Evolutionary conservation across 2,329 filamentous ascomycete genomes (phyloP).

Genomic region (Albifimbria verrucaria): DNA sequence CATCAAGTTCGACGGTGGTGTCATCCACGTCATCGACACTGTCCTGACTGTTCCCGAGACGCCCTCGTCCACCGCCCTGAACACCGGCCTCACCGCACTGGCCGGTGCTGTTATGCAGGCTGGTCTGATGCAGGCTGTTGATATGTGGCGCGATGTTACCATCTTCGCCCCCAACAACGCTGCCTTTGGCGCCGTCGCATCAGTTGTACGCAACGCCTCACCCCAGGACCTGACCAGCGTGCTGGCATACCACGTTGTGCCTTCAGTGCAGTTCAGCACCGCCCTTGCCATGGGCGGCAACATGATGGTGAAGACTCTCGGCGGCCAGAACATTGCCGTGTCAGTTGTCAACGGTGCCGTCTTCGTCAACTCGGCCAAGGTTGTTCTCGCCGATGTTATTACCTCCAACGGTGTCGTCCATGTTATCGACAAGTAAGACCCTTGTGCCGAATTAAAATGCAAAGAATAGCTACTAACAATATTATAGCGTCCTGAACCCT

Average conservation of each 20-base stretch:
- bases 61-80: not conserved
- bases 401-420: conserved; percentile 55
- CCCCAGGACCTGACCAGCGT: conserved; percentile 2
- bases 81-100: not conserved
- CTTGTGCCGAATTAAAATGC: not conserved
- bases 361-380: conserved; percentile 33
- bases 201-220: not conserved
- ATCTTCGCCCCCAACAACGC: conserved; percentile 1
- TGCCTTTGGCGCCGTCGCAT: conserved; percentile 1
- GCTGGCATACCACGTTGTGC: not conserved
- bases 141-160: not conserved
- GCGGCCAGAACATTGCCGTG: not conserved
- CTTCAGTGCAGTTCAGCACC: not conserved
- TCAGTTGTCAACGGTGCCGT: conserved; percentile 35
- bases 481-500: conserved; percentile 46
- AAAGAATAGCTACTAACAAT: conserved; percentile 29
- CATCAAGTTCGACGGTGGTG: not conserved
- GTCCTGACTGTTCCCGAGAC: conserved; percentile 1
- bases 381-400: conserved; percentile 46
- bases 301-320: not conserved
- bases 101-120: not conserved
- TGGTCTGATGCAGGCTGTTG: not conserved
- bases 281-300: not conserved
- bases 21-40: not conserved
- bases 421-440: conserved; percentile 54